A percentile compares a stretch with the other conserved stretches of the same genome.
Conservation (phyloP, 805 yeast species). For the Clavispora phyllophila region DNA sequence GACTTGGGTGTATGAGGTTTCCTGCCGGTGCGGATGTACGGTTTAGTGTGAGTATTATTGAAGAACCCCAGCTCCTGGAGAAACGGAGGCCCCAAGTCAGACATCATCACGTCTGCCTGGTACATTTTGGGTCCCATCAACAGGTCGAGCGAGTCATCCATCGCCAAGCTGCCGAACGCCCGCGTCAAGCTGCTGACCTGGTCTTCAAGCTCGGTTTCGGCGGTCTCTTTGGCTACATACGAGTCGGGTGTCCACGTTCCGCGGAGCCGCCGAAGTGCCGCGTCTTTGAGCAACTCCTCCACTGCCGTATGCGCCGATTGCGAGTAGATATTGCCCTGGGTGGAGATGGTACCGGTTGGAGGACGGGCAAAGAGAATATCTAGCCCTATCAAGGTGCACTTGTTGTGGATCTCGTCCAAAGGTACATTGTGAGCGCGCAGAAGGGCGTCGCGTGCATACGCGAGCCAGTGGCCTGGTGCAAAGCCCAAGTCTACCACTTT, state of each 20-base stretch:
- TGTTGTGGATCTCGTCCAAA: slow-evolving; percentile 22
- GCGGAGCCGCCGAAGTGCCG: slow-evolving; percentile 5
- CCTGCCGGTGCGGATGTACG: slow-evolving; percentile 21
- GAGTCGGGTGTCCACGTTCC: slow-evolving; percentile 11
- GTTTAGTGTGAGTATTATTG: slow-evolving; percentile 32
- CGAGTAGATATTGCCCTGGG: slow-evolving; percentile 86
- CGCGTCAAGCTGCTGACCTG: slow-evolving; percentile 17
- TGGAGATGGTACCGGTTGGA: slow-evolving; percentile 69
- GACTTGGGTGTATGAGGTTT: slow-evolving; percentile 17
- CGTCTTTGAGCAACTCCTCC: slow-evolving; percentile 9
- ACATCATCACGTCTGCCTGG: slow-evolving; percentile 32
- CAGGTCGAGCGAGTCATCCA: neutral
- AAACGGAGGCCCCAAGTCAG: slow-evolving; percentile 32
- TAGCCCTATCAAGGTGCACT: slow-evolving; percentile 34
- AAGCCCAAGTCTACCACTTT: slow-evolving; percentile 36
- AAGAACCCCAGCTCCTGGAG: slow-evolving; percentile 34
- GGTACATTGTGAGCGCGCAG: slow-evolving; percentile 25
- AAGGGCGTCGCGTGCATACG: slow-evolving; percentile 24
- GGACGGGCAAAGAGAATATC: slow-evolving; percentile 74
- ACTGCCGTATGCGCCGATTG: slow-evolving; percentile 11
- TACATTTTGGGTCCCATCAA: slow-evolving; percentile 10
- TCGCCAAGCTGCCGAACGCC: too few species aligned
- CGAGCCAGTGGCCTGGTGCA: slow-evolving; percentile 40
- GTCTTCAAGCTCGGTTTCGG: slow-evolving; percentile 19
- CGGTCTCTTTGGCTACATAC: slow-evolving; percentile 25